Evolutionary conservation across 805 yeast genomes (phyloP).

Genomic region (Starmerella etchellsii): DNA sequence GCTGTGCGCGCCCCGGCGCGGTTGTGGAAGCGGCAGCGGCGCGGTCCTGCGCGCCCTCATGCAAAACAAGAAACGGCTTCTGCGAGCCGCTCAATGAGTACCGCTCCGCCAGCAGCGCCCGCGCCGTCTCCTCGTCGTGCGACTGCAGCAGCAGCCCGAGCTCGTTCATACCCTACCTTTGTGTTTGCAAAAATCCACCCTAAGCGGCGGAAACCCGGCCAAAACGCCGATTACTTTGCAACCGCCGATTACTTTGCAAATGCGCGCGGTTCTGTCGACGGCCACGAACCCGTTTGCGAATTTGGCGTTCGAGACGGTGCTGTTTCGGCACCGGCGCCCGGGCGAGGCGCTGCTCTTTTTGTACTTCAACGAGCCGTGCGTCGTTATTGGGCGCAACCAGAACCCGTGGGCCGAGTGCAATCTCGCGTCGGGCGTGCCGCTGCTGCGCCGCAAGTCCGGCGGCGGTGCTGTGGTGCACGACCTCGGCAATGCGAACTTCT

Average conservation of each 20-base stretch:
- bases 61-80: conserved; percentile 27
- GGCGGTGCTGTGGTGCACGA: conserved; percentile 98
- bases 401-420: conserved; percentile 86
- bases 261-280: conserved; percentile 39
- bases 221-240: too few species aligned
- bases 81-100: conserved; percentile 29
- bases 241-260: too few species aligned
- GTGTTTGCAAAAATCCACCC: too few species aligned
- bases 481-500: conserved; percentile 72
- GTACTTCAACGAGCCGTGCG: conserved; percentile 69
- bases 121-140: conserved; percentile 23
- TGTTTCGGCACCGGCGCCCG: conserved; percentile 36
- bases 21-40: not conserved
- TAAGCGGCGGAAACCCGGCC: too few species aligned
- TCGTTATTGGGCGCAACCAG: conserved; percentile 93
- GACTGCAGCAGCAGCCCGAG: conserved; percentile 23
- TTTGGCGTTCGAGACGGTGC: conserved; percentile 67
- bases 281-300: conserved; percentile 59
- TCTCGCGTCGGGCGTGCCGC: conserved; percentile 48
- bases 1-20: conserved; percentile 11
- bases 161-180: conserved; percentile 14
- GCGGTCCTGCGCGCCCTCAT: conserved; percentile 11
- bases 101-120: conserved; percentile 28
- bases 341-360: conserved; percentile 45
- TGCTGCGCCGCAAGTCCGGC: conserved; percentile 72